Percentiles rank a stretch among this genome's conserved stretches.
These are phyloP conservation scores for Schwanniomyces occidentalis DNA, from an alignment of 805 yeast species.

Conservation along the genomic window DNA sequence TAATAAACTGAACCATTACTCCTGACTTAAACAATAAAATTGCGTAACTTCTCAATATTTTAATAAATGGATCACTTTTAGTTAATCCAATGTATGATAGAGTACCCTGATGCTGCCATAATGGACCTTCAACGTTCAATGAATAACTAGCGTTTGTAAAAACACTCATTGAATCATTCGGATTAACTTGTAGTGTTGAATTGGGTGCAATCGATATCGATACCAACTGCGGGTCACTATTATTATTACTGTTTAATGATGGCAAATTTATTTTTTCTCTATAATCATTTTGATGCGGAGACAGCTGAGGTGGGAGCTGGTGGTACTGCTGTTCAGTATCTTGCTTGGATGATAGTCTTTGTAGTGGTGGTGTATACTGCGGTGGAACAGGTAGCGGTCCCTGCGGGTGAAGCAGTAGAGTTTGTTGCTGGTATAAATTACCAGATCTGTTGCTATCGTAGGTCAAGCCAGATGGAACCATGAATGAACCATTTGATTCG, in stretches of 20 bases:
- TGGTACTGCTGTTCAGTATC: too few relatives aligned
- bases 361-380: too few relatives aligned
- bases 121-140: slow-evolving; percentile 35
- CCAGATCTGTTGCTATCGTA: neutral
- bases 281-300: too few relatives aligned
- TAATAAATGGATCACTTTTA: slow-evolving; percentile 40
- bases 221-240: slow-evolving; percentile 17
- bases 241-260: too few relatives aligned
- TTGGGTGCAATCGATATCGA: slow-evolving; percentile 38
- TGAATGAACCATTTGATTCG: too few relatives aligned
- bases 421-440: neutral
- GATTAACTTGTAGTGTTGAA: slow-evolving; percentile 30
- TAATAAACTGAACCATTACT: slow-evolving; percentile 30
- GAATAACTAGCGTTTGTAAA: slow-evolving; percentile 37
- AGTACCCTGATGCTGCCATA: slow-evolving; percentile 42
- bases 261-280: too few relatives aligned
- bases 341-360: too few relatives aligned
- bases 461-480: too few relatives aligned
- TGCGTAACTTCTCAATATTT: slow-evolving; percentile 36
- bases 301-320: too few relatives aligned
- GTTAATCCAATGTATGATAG: slow-evolving; percentile 41
- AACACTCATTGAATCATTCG: slow-evolving; percentile 32
- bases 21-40: slow-evolving; percentile 33
- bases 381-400: neutral
- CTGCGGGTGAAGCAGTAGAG: neutral